Base-by-base conservation (phyloP, 2,329 filamentous ascomycete species). In the Metarhizium album region DNA sequence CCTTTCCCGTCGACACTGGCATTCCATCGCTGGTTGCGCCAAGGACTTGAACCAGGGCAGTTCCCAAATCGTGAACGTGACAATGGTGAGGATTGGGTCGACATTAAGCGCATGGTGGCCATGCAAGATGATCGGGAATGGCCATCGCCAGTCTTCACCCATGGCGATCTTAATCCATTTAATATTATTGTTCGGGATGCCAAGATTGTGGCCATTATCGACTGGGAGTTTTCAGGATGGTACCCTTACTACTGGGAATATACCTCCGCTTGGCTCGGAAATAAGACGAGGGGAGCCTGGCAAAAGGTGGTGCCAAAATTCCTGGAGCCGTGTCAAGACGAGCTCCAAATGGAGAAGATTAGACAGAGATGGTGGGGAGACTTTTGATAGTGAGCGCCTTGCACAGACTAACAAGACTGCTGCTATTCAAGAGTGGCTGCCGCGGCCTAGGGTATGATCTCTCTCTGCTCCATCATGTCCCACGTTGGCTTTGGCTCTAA, bases 301-400 rank as follows among this genome's bases (percentile, higher is more conserved):
- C 55, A 59, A 52, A 49, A 60, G 3, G 31, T 55, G 23, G 48
- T 70, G 42, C 53, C 55, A 37, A 64, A 65, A 31, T 71, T 71
- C 42, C 58, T 75, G 33, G 60, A 69, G 45, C 59, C 61, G 1
- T 63, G 57, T 45, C 64, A 64, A 11, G 62, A 61, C 4, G 68
- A 68, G 52, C 54, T 72, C 16, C 58, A 59, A 49, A 72, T 73
- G 70, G 71, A 74, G 49, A 55, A 53, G 40, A 62, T 62, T 9
- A 62, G 70, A 47, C 61, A 64, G 22, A 69, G 62, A 54, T 68
- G 62, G 60, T 70, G 62, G 60, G 65, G 64, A 31, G 50, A 49
- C 43, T 46, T 49, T 27, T 49, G 13, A 52, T 40, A 38, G 18
- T n/a, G 23, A 14, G 5, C 7, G 1, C 2, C n/a, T n/a, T n/a